Conservation (phyloP, 1,139 yeast genomes). For the Pichia sp. region DNA sequence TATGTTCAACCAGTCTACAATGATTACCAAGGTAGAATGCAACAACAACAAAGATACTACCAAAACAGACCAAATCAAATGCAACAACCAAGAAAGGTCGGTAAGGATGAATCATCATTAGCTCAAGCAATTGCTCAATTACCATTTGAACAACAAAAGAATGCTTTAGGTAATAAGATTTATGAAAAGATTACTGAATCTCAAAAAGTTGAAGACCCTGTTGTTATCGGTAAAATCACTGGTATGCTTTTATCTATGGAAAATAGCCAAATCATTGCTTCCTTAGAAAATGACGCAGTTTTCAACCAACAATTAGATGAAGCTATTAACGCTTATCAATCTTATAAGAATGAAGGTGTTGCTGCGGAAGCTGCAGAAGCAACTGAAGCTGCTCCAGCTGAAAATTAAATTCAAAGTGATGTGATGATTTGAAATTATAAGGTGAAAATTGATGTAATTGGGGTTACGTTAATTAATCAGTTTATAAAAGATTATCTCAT, state of each 20-base stretch:
- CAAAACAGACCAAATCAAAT: constrained; percentile 32
- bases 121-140: constrained; percentile 32
- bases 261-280: constrained; percentile 81
- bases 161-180: constrained; percentile 95
- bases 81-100: constrained; percentile 17
- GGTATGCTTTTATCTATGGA: constrained; percentile 98
- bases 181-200: constrained; percentile 91
- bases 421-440: too few species aligned
- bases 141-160: constrained; percentile 89
- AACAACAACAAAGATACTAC: constrained; percentile 41
- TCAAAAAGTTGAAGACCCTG: constrained; percentile 77
- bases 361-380: constrained; percentile 18
- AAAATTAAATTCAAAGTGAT: constrained; percentile 1
- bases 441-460: background rate
- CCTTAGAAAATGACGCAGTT: constrained; percentile 84
- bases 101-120: constrained; percentile 19
- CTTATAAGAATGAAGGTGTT: constrained; percentile 46
- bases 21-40: constrained; percentile 44
- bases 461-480: constrained; percentile 1
- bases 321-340: constrained; percentile 90
- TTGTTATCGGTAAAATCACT: constrained; percentile 97
- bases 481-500: background rate
- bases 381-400: constrained; percentile 12
- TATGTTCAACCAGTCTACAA: constrained; percentile 79
- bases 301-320: constrained; percentile 91